Percentiles rank a stretch among this genome's conserved stretches.
These are phyloP conservation scores for Leccinum proliferum DNA, from an alignment of 1,284 basidiomycete species.

Conservation along the genomic window DNA sequence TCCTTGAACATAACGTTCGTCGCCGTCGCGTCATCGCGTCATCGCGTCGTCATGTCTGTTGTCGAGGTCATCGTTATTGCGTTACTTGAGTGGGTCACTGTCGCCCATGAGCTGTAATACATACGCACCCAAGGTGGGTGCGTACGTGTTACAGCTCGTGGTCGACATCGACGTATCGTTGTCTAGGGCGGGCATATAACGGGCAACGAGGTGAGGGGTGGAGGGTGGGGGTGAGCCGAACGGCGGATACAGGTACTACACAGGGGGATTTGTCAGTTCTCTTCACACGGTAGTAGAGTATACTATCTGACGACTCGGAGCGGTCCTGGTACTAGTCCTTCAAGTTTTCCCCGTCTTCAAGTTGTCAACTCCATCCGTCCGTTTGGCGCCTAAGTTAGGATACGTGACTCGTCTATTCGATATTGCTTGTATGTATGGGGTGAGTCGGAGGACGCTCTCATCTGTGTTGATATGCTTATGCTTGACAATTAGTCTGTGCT, in stretches of 20 bases:
- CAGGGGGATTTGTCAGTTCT: conserved; percentile 52
- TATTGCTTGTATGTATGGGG: conserved; percentile 69
- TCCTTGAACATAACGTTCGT: too few relatives aligned
- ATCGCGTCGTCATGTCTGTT: too few relatives aligned
- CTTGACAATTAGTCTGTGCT: conserved; percentile 36
- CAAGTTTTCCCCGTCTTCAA: conserved; percentile 56
- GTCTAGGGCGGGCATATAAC: too few relatives aligned
- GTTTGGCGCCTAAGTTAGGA: conserved; percentile 44
- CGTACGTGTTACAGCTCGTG: too few relatives aligned
- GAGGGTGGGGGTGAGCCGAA: conserved; percentile 24
- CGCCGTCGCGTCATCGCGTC: too few relatives aligned
- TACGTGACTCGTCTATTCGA: conserved; percentile 51
- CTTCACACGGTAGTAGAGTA: background rate
- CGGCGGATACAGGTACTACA: conserved; percentile 58
- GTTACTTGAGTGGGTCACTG: too few relatives aligned
- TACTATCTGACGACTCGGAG: conserved; percentile 36
- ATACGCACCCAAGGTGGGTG: conserved; percentile 3
- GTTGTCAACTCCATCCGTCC: conserved; percentile 55
- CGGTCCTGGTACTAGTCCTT: conserved; percentile 50
- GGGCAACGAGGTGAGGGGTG: too few relatives aligned
- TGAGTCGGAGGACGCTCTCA: conserved; percentile 30
- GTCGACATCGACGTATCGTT: too few relatives aligned
- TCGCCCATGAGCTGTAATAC: too few relatives aligned
- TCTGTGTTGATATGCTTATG: conserved; percentile 14
- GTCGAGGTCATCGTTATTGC: too few relatives aligned